phyloP scores from a whole-genome alignment of 2,329 filamentous ascomycete species.

The Purpureocillium takamizusanense region DNA sequence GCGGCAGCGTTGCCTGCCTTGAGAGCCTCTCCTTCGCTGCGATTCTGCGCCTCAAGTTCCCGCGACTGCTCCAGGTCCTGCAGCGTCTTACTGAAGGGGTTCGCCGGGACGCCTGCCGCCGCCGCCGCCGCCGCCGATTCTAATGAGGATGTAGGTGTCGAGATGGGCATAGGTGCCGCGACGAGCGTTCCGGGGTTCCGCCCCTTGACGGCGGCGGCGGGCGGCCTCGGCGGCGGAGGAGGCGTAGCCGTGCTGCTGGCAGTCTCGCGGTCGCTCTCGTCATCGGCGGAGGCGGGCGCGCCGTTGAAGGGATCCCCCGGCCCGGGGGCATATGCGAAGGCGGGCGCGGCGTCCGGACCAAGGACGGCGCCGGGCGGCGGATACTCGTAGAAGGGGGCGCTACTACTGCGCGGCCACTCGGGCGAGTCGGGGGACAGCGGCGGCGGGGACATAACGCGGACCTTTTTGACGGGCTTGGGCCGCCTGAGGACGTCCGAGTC shows the following conservation, averaged over 20 bases:
- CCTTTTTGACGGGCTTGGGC: conserved; percentile 54
- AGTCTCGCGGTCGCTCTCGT: conserved; percentile 17
- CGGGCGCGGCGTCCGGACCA: conserved; percentile 5
- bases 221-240: conserved; percentile 9
- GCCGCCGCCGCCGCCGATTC: not conserved
- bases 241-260: conserved; percentile 11
- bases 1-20: conserved; percentile 20
- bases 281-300: conserved; percentile 10
- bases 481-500: conserved; percentile 20
- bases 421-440: conserved; percentile 48
- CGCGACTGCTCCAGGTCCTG: conserved; percentile 36
- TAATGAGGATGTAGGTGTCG: not conserved
- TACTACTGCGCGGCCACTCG: conserved; percentile 22
- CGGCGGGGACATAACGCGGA: conserved; percentile 57
- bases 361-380: conserved; percentile 9
- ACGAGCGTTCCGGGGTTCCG: too few relatives aligned
- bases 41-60: conserved; percentile 19
- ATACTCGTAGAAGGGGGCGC: conserved; percentile 7
- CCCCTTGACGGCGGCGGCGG: not conserved
- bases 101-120: conserved; percentile 14
- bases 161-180: too few relatives aligned
- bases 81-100: conserved; percentile 46
- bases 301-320: conserved; percentile 21
- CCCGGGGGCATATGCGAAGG: conserved; percentile 3
- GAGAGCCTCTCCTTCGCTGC: conserved; percentile 20